Evolutionary conservation across 768 basidiomycete genomes (phyloP).

Genomic region (Scleroderma citrinum): DNA sequence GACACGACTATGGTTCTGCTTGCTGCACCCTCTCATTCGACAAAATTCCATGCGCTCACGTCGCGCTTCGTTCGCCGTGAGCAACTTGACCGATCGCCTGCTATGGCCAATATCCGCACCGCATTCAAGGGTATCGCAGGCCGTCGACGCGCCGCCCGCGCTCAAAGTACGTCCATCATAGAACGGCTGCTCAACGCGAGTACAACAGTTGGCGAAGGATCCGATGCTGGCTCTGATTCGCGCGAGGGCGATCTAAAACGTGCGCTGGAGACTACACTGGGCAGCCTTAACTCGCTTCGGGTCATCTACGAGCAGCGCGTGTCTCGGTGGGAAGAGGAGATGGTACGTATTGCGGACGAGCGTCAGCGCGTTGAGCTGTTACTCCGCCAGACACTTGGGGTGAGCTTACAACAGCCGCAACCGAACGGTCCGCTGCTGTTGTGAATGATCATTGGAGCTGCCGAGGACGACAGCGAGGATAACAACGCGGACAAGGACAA

Average conservation of each 20-base stretch:
- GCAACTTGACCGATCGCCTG: conserved; percentile 39
- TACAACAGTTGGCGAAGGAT: conserved; percentile 44
- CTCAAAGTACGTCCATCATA: conserved; percentile 39
- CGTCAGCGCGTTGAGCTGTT: conserved; percentile 61
- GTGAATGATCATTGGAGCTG: too few relatives aligned
- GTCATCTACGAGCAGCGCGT: conserved; percentile 65
- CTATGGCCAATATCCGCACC: conserved; percentile 47
- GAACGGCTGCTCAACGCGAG: conserved; percentile 36
- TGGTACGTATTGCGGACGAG: conserved; percentile 59
- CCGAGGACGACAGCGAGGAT: too few relatives aligned
- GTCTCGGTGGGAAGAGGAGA: conserved; percentile 65
- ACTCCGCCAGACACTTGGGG: conserved; percentile 57
- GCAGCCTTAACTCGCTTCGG: conserved; percentile 57
- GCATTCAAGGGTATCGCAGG: conserved; percentile 56
- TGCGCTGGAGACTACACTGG: conserved; percentile 61
- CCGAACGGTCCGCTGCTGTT: too few relatives aligned
- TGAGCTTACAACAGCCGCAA: conserved; percentile 17
- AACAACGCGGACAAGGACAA: too few relatives aligned
- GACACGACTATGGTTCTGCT: conserved; percentile 72
- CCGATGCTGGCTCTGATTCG: conserved; percentile 46
- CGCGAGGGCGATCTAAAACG: conserved; percentile 62
- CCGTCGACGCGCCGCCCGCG: conserved; percentile 45
- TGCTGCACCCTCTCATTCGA: conserved; percentile 69
- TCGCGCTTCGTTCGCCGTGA: conserved; percentile 68
- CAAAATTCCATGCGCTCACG: conserved; percentile 55